Evolutionary conservation across 176 grass and related monocot genomes (phyloP).

Genomic region (Aegilops tauschii): DNA sequence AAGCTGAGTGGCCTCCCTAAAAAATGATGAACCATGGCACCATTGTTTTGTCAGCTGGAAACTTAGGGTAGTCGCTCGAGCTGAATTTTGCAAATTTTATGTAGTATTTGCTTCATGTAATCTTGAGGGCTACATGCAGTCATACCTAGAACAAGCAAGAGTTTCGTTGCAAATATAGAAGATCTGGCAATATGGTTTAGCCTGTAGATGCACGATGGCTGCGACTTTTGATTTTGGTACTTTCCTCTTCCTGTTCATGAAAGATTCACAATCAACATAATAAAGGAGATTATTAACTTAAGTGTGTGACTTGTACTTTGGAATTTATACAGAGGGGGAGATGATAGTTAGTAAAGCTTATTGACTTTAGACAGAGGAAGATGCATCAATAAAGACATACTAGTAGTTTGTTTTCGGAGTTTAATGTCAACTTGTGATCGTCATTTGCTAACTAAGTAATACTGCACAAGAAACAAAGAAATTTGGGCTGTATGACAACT

Average conservation of each 20-base stretch:
- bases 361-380: too few species aligned
- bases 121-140: background rate
- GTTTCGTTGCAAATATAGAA: slow-evolving; percentile 60
- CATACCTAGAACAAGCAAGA: slow-evolving; percentile 62
- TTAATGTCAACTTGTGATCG: background rate
- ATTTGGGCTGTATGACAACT: background rate
- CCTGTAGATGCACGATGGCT: slow-evolving; percentile 45
- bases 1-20: slow-evolving; percentile 43
- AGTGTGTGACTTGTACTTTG: slow-evolving; percentile 3
- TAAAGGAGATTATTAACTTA: background rate
- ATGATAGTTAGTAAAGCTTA: background rate
- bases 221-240: slow-evolving; percentile 61
- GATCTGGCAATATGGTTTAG: slow-evolving; percentile 57
- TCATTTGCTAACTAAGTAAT: background rate
- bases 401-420: background rate
- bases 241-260: slow-evolving; percentile 40
- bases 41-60: background rate
- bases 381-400: background rate
- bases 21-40: background rate
- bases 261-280: slow-evolving; percentile 6
- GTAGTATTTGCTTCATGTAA: background rate
- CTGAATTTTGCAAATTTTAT: background rate
- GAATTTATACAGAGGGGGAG: background rate
- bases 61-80: background rate
- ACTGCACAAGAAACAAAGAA: background rate